phyloP scores from a whole-genome alignment of 371 early-diverging fungal species.

The Saksenaea oblongispora region DNA sequence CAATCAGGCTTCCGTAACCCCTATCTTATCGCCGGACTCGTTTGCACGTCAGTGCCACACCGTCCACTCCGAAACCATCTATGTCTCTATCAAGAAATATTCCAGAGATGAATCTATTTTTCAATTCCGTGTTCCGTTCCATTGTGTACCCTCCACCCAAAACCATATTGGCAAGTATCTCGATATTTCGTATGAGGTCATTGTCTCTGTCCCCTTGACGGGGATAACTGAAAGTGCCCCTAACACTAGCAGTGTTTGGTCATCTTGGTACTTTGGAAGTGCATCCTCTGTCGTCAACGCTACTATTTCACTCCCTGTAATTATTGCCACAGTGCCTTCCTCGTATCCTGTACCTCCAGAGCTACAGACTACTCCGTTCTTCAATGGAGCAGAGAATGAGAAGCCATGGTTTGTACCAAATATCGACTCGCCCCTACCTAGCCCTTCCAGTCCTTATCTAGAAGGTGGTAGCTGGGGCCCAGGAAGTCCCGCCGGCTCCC shows the following conservation, averaged over 20 bases:
- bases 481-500: slow-evolving; percentile 15
- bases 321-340: slow-evolving; percentile 36
- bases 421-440: slow-evolving; percentile 35
- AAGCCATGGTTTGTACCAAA: slow-evolving; percentile 32
- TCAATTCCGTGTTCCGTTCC: slow-evolving; percentile 33
- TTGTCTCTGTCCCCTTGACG: slow-evolving; percentile 32
- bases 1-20: background rate
- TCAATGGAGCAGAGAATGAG: slow-evolving; percentile 6
- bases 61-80: slow-evolving; percentile 29
- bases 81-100: slow-evolving; percentile 29
- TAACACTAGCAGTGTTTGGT: slow-evolving; percentile 10
- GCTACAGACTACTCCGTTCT: slow-evolving; percentile 27
- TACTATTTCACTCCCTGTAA: slow-evolving; percentile 28
- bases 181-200: slow-evolving; percentile 34
- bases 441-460: slow-evolving; percentile 19
- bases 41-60: slow-evolving; percentile 29
- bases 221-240: slow-evolving; percentile 9
- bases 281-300: slow-evolving; percentile 7
- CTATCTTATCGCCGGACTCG: slow-evolving; percentile 1
- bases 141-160: slow-evolving; percentile 34
- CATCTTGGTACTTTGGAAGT: slow-evolving; percentile 4
- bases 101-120: slow-evolving; percentile 23
- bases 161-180: slow-evolving; percentile 22
- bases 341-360: slow-evolving; percentile 21
- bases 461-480: slow-evolving; percentile 18